Evolutionary conservation across 805 yeast genomes (phyloP), one percentile per base, ranked within the genome.

Genomic region (Kodamaea kaohsiungensis): DNA sequence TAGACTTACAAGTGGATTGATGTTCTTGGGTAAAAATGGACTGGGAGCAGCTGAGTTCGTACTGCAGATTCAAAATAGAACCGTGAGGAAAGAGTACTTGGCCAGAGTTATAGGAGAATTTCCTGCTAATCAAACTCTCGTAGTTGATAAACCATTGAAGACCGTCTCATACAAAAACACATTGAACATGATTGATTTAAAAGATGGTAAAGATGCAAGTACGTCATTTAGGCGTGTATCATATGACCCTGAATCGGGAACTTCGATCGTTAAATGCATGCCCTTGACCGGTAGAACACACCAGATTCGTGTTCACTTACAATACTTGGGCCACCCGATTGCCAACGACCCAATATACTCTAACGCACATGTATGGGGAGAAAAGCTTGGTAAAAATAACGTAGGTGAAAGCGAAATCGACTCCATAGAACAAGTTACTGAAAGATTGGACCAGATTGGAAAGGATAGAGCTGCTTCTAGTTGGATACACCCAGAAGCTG

Each of bases 281-380:
- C 99, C 99, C 1, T 72, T 81, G 15, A 93, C 99, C 0, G 99
- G 99, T 0, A 78, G 99, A 65, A 91, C 98, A 0, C 99, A 93
- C 68, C 99, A 93, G 67, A 91, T 95, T 49, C 76, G 99, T 56
- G 96, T 95, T 0, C 99, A 95, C 72, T 71, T 95, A 53, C 97
- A 92, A 69, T 87, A 78, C 59, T 61, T 95, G n/a, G 98, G 98
- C 0, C 81, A 76, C 54, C 78, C 79, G 1, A 73, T 76, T 37
- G 80, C 80, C 45, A 76, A 76, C 59, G 80, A 76, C 58, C 98
- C 98, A 0, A 78, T 92, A 0, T 93, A 91, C 64, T 87, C 97
- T 1, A 89, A 89, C 61, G 81, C 79, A 13, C 68, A 70, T 15
- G 85, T 90, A 0, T 95, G 98, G 97, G 98, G 98, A 0, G 71